A percentile compares a stretch with the other conserved stretches of the same genome.
phyloP scores from a whole-genome alignment of 352 stramenopile species.

The Globisporangium heterothallicum region DNA sequence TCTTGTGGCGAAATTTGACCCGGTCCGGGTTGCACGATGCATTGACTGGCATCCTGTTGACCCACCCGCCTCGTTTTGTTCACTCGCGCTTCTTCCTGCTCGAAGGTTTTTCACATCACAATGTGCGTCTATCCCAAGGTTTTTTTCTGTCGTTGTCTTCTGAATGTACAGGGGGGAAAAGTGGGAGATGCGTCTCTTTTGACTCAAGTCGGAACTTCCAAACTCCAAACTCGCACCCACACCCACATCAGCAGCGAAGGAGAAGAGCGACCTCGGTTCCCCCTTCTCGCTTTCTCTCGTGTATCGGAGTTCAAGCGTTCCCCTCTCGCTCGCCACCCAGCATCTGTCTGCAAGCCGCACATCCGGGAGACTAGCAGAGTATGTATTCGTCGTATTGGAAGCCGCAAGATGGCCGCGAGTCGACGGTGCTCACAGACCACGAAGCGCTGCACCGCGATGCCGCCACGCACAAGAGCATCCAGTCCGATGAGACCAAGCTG shows the following conservation, averaged over 20 bases:
- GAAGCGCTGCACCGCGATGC: conserved; percentile 78
- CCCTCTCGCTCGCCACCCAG: neutral
- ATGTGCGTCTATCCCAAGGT: neutral
- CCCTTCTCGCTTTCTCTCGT: neutral
- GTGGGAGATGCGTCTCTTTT: neutral
- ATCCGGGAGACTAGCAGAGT: too few species aligned
- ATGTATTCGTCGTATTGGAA: conserved; percentile 90
- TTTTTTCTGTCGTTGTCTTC: neutral
- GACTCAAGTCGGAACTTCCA: neutral
- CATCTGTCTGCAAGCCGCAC: too few species aligned
- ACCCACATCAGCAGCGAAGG: neutral
- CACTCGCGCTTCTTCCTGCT: neutral
- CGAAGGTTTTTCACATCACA: too few species aligned
- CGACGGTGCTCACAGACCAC: conserved; percentile 72
- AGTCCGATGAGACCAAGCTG: conserved; percentile 77
- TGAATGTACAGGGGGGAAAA: neutral
- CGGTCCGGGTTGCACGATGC: too few species aligned
- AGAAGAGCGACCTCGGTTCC: too few species aligned
- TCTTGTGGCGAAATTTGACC: neutral
- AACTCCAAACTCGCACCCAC: neutral
- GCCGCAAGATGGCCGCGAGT: conserved; percentile 66
- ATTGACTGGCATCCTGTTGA: neutral
- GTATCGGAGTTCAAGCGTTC: neutral
- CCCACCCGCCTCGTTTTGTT: neutral
- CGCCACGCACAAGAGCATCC: conserved; percentile 65